Evolutionary conservation across 768 basidiomycete species (phyloP).

Genomic region (Leccinum rimulosum): DNA sequence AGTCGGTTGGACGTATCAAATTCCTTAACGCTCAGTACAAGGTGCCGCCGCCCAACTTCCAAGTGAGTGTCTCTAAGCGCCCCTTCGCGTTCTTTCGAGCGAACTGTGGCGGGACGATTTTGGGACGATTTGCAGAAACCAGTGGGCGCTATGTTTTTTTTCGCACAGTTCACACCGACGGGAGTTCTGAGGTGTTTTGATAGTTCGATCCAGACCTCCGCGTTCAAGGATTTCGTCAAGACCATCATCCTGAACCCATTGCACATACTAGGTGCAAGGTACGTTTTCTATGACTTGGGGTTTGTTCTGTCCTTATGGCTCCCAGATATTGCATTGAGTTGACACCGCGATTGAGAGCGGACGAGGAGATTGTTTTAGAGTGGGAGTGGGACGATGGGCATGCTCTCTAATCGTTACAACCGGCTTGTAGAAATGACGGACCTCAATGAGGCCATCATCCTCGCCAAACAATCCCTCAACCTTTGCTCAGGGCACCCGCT

Average conservation of each 20-base stretch:
- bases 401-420: not conserved
- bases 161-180: too few species aligned
- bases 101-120: constrained; percentile 8
- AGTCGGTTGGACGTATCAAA: too few species aligned
- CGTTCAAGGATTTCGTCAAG: constrained; percentile 38
- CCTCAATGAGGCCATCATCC: too few species aligned
- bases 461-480: too few species aligned
- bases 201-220: constrained; percentile 27
- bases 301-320: not conserved
- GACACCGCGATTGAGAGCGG: constrained; percentile 45
- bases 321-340: constrained; percentile 38
- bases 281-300: not conserved
- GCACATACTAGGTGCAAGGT: constrained; percentile 39
- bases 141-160: constrained; percentile 19
- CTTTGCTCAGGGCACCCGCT: too few species aligned
- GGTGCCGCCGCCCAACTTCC: too few species aligned
- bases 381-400: constrained; percentile 99
- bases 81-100: not conserved
- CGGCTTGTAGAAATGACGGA: too few species aligned
- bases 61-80: too few species aligned
- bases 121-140: constrained; percentile 28
- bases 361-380: constrained; percentile 86
- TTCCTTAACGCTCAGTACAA: too few species aligned
- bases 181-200: not conserved
- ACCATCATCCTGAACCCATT: constrained; percentile 32